A percentile compares a stretch with the other conserved stretches of the same genome.
These are phyloP conservation scores for Candida tallmaniae DNA, from an alignment of 805 yeast genomes.

Conservation along the genomic window DNA sequence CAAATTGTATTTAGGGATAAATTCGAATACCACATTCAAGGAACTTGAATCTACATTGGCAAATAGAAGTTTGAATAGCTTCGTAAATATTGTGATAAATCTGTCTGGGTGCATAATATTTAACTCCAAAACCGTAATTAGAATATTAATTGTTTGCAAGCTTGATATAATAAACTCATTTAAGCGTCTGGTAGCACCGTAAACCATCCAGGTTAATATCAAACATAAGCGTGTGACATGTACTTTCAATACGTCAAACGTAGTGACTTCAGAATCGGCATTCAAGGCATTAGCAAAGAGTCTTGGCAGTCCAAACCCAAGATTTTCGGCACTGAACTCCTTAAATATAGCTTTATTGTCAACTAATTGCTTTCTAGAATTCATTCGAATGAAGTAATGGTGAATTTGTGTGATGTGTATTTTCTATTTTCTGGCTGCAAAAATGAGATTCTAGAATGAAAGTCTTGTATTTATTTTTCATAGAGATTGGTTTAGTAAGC, in stretches of 20 bases:
- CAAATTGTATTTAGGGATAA: constrained; percentile 6
- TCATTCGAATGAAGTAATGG: too few relatives aligned
- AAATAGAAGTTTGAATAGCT: constrained; percentile 4
- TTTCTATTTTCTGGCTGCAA: too few relatives aligned
- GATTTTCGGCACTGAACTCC: constrained; percentile 9
- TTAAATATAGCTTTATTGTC: too few relatives aligned
- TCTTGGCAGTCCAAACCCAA: constrained; percentile 13
- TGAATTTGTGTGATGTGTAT: too few relatives aligned
- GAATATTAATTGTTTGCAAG: too few relatives aligned
- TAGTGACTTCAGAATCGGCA: constrained; percentile 12
- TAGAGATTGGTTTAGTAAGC: too few relatives aligned
- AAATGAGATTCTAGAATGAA: too few relatives aligned
- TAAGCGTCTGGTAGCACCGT: too few relatives aligned
- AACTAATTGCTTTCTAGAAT: too few relatives aligned
- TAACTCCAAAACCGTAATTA: constrained; percentile 2
- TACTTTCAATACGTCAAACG: constrained; percentile 14
- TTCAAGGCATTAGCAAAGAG: constrained; percentile 12
- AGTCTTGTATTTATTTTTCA: too few relatives aligned
- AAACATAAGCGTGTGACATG: constrained; percentile 15
- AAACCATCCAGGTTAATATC: constrained; percentile 6
- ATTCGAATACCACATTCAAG: constrained; percentile 8
- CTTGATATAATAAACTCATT: too few relatives aligned
- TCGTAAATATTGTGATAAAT: constrained; percentile 4
- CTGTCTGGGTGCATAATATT: constrained; percentile 6
- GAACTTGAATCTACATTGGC: constrained; percentile 4